Conservation (phyloP, 2,329 filamentous ascomycete genomes). For the Aureobasidium sp. region DNA sequence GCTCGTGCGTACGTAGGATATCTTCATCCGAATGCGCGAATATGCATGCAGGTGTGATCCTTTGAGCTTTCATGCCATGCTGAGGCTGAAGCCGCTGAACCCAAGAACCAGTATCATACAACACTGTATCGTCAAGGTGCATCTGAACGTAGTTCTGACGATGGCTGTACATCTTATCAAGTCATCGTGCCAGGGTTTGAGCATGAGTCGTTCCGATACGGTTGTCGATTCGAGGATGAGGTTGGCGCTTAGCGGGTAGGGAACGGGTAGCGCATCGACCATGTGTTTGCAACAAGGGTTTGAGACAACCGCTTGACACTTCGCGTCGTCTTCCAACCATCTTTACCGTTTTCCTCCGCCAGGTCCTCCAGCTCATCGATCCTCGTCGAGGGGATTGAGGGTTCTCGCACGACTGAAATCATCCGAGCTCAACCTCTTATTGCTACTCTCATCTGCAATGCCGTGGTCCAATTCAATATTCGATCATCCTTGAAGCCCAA, state of each 20-base stretch:
- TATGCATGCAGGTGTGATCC: neutral
- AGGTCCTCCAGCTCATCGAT: neutral
- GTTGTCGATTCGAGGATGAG: neutral
- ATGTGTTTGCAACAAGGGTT: neutral
- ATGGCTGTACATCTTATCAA: neutral
- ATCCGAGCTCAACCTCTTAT: no score
- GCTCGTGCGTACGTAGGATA: neutral
- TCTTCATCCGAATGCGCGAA: neutral
- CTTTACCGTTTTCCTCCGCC: neutral
- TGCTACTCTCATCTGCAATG: neutral
- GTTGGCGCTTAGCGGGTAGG: neutral
- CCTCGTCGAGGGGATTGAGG: neutral
- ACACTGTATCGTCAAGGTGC: neutral
- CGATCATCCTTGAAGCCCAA: neutral
- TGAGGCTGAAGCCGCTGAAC: neutral
- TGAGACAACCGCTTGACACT: neutral
- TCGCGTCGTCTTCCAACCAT: constrained; percentile 1
- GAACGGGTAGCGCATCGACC: neutral
- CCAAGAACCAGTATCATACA: neutral
- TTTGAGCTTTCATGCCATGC: neutral
- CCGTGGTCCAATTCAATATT: neutral
- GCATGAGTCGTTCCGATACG: neutral
- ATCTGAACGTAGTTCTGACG: neutral
- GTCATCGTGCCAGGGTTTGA: neutral
- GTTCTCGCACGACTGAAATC: no score